These are phyloP conservation scores for Trichoderma asperelloides DNA, from an alignment of 495 filamentous ascomycete genomes.

Conservation along the genomic window DNA sequence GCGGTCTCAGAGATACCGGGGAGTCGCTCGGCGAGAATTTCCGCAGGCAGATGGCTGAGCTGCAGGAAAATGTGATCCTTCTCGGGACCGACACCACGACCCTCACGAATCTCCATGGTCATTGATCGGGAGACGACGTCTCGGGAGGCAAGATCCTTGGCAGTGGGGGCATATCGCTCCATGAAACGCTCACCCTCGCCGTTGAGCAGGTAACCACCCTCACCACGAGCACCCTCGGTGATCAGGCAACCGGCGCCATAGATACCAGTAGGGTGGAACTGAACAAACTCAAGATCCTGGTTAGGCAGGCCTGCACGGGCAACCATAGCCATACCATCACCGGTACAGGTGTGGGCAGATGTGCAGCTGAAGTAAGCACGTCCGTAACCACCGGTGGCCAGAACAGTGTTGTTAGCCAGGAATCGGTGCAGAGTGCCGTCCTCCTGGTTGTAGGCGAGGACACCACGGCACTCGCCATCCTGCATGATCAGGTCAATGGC, in stretches of 20 bases:
- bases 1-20: constrained; percentile 98
- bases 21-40: constrained; percentile 89
- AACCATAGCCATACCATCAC: constrained; percentile 98
- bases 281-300: constrained; percentile 98
- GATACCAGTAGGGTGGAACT: constrained; percentile 99
- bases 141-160: constrained; percentile 89
- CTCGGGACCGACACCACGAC: constrained; percentile 88
- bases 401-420: constrained; percentile 88
- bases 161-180: constrained; percentile 95
- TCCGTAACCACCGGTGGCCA: constrained; percentile 94
- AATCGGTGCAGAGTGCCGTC: constrained; percentile 95
- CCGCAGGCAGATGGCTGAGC: constrained; percentile 83
- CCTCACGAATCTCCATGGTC: constrained; percentile 95
- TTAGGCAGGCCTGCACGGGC: constrained; percentile 94
- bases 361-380: constrained; percentile 97
- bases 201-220: constrained; percentile 96
- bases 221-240: constrained; percentile 94
- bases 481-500: constrained; percentile 94
- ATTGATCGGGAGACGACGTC: constrained; percentile 95
- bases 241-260: constrained; percentile 98
- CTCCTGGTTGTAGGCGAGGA: constrained; percentile 95
- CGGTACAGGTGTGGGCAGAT: constrained; percentile 94
- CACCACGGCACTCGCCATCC: constrained; percentile 89
- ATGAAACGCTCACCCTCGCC: constrained; percentile 97
- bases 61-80: constrained; percentile 98